These are phyloP conservation scores for Fusarium liriodendri DNA, from an alignment of 2,329 filamentous ascomycete species.

Conservation along the genomic window DNA sequence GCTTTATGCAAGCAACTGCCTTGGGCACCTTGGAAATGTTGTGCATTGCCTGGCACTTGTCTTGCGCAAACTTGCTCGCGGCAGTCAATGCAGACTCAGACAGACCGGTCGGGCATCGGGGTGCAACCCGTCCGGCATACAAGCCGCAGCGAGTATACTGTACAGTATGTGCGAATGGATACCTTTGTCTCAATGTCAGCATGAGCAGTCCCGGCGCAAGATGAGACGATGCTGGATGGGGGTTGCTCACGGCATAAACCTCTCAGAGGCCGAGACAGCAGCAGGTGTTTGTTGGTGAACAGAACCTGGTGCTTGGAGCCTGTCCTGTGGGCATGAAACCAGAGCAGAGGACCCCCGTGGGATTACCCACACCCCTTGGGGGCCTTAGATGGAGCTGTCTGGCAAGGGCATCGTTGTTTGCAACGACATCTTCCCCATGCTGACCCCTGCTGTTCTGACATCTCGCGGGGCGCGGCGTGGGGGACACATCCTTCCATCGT, in stretches of 20 bases:
- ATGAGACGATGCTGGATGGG: constrained; percentile 6
- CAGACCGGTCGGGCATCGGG: neutral
- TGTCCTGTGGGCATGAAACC: constrained; percentile 7
- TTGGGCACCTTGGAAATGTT: neutral
- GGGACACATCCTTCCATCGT: constrained; percentile 19
- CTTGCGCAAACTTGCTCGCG: neutral
- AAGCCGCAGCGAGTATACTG: neutral
- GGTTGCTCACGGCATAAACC: constrained; percentile 4
- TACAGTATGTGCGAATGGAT: neutral
- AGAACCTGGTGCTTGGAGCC: constrained; percentile 23
- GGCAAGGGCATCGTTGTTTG: constrained; percentile 17
- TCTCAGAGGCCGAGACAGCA: constrained; percentile 2
- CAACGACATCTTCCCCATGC: constrained; percentile 29
- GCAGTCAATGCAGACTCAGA: neutral
- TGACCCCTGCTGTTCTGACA: constrained; percentile 31
- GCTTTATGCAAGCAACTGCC: constrained; percentile 1
- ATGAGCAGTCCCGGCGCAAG: neutral
- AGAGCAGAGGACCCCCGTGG: constrained; percentile 4
- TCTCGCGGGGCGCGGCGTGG: constrained; percentile 34
- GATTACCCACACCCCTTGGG: constrained; percentile 24
- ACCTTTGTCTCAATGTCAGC: neutral
- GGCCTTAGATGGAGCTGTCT: constrained; percentile 5
- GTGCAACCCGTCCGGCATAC: neutral
- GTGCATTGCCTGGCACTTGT: constrained; percentile 5
- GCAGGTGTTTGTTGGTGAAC: constrained; percentile 10